Evolutionary conservation across 2,329 filamentous ascomycete genomes (phyloP), one percentile per base, ranked within the genome.

Genomic region (Alternaria sp.): DNA sequence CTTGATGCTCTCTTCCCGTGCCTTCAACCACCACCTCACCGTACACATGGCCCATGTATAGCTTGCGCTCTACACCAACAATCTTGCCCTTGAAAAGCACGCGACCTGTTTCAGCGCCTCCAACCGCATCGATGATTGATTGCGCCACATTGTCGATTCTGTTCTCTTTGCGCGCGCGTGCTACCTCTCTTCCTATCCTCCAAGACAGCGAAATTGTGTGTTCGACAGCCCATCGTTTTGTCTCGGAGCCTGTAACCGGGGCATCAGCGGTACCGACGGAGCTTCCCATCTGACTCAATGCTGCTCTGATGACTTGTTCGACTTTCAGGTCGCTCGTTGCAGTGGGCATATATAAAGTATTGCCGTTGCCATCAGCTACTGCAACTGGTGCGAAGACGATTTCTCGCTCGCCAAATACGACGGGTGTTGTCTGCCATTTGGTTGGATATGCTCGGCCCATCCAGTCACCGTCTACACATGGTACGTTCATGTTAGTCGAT

Each of bases 391-490:
- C 72, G 49, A 80, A 77, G n/a, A 77, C 58, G 11, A 77, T 75
- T n/a, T 74, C 67, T 26, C 75, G 71, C 55, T 80, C 72, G 17
- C 74, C 75, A 51, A 79, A 80, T 1, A 81, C 77, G 6, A 79
- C 78, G 0, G 78, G 78, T 3, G 78, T 81, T 4, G 75, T 79
- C 54, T 80, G 78, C 74, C 78, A 79, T 44, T 77, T 78, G 0
- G 77, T 80, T n/a, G 80, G 80, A 62, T 80, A 82, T 6, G 80
- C 80, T 17, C 80, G 69, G 9, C 80, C 81, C 81, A 83, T 83
- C 72, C 80, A 77, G 61, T 83, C 81, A 7, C 77, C 80, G 54
- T 83, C 81, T 10, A 82, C 74, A 26, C 77, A 76, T 1, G 80
- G 80, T 9, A 80, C 66, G 41, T 80, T 72, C 74, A 78, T 77